Conservation (phyloP, 805 yeast genomes). For the Blastobotrys parvus region DNA sequence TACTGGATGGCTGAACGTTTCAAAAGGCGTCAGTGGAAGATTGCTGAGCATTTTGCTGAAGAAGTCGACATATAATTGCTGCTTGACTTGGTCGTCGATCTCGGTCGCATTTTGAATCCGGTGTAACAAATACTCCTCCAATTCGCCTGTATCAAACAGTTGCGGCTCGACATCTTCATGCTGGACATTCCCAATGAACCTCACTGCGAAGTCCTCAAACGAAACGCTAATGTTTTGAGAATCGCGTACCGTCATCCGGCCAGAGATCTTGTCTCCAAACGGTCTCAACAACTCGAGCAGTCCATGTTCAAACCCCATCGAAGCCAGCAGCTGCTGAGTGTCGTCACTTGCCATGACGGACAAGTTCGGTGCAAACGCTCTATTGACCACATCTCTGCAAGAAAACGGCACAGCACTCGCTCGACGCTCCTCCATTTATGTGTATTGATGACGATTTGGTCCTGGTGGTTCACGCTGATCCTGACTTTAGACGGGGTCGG, state of each 20-base stretch:
- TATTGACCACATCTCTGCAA: slow-evolving; percentile 12
- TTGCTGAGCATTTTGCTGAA: slow-evolving; percentile 39
- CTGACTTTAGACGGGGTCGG: no score
- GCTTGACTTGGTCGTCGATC: background rate
- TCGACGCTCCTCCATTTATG: background rate
- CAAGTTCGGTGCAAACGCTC: slow-evolving; percentile 44
- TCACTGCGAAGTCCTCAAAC: slow-evolving; percentile 47
- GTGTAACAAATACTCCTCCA: slow-evolving; percentile 7
- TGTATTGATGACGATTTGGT: background rate
- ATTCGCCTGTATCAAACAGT: background rate
- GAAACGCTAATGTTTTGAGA: slow-evolving; percentile 42
- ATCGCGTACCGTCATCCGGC: slow-evolving; percentile 42
- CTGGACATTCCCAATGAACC: slow-evolving; percentile 33
- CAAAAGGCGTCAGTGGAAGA: slow-evolving; percentile 61
- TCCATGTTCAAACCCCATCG: slow-evolving; percentile 35
- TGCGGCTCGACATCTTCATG: background rate
- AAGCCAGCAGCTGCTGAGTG: slow-evolving; percentile 38
- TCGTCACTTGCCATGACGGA: slow-evolving; percentile 41
- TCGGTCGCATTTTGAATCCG: slow-evolving; percentile 20
- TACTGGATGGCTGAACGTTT: slow-evolving; percentile 81
- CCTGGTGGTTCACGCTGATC: no score
- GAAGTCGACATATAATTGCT: slow-evolving; percentile 7
- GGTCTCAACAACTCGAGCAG: slow-evolving; percentile 44
- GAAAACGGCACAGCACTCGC: background rate
- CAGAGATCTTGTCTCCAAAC: slow-evolving; percentile 46